These are phyloP conservation scores for Nitzschia sp. DNA, from an alignment of 108 stramenopile species.

Conservation along the genomic window DNA sequence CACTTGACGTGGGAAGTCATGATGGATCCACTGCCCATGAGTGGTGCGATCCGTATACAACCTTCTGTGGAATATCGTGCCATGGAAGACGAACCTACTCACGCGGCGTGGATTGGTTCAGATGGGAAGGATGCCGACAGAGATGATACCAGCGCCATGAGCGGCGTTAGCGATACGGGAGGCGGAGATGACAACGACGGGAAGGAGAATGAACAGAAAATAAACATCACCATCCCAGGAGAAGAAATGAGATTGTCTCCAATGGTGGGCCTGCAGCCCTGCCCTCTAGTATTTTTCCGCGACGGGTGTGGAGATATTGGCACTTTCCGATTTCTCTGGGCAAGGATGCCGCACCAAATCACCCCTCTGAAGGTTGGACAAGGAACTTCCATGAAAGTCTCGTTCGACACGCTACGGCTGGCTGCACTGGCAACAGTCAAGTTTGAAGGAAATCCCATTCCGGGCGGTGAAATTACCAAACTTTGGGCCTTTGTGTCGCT, in stretches of 20 bases:
- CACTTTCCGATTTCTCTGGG: slow-evolving; percentile 76
- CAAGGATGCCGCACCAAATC: slow-evolving; percentile 46
- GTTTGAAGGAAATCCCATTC: slow-evolving; percentile 38
- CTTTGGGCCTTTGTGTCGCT: slow-evolving; percentile 54
- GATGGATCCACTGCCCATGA: slow-evolving; percentile 45
- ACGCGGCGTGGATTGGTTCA: slow-evolving; percentile 51
- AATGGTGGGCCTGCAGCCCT: slow-evolving; percentile 68
- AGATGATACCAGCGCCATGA: slow-evolving; percentile 38
- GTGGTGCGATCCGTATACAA: slow-evolving; percentile 39
- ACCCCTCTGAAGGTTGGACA: slow-evolving; percentile 32
- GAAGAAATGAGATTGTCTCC: slow-evolving; percentile 59
- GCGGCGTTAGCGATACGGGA: slow-evolving; percentile 6
- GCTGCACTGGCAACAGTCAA: slow-evolving; percentile 31
- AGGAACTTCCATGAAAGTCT: not conserved
- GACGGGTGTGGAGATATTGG: slow-evolving; percentile 60
- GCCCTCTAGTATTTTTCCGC: slow-evolving; percentile 77
- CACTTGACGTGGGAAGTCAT: slow-evolving; percentile 67
- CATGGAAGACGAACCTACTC: slow-evolving; percentile 55
- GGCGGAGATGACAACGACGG: slow-evolving; percentile 15
- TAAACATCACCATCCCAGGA: slow-evolving; percentile 52
- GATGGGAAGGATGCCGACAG: slow-evolving; percentile 25
- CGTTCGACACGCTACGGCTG: slow-evolving; percentile 20
- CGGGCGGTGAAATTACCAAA: slow-evolving; percentile 37
- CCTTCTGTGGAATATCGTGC: slow-evolving; percentile 63
- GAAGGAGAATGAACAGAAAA: slow-evolving; percentile 44